Percentiles rank a stretch among this genome's conserved stretches.
Evolutionary conservation across 345 rosid species (phyloP).

Genomic region (Melastoma malabathricum): DNA sequence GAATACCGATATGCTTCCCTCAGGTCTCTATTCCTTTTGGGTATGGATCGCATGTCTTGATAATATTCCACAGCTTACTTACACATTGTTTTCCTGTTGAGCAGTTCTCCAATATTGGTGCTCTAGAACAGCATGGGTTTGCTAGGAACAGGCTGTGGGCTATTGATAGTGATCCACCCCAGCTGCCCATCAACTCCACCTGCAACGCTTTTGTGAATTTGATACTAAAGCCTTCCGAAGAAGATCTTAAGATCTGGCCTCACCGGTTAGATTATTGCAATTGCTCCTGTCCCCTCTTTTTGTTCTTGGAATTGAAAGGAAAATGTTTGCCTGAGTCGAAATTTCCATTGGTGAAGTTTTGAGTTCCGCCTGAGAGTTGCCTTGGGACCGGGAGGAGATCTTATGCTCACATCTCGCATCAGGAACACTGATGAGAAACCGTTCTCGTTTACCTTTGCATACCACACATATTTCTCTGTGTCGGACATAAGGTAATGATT

Average conservation of each 20-base stretch:
- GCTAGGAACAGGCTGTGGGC: slow-evolving; percentile 87
- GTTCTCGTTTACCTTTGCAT: slow-evolving; percentile 85
- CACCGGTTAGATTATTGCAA: slow-evolving; percentile 37
- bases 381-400: slow-evolving; percentile 67
- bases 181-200: slow-evolving; percentile 40
- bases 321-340: background rate
- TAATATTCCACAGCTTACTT: slow-evolving; percentile 11
- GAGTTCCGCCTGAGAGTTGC: slow-evolving; percentile 85
- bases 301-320: background rate
- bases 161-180: slow-evolving; percentile 61
- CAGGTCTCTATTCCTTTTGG: slow-evolving; percentile 39
- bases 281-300: background rate
- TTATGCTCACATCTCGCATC: slow-evolving; percentile 73
- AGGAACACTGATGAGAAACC: slow-evolving; percentile 74
- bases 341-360: slow-evolving; percentile 28
- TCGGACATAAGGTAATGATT: slow-evolving; percentile 79
- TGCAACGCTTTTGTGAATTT: slow-evolving; percentile 48
- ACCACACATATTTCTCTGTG: slow-evolving; percentile 86
- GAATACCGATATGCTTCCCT: slow-evolving; percentile 91
- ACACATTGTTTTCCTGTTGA: slow-evolving; percentile 7
- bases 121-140: slow-evolving; percentile 76
- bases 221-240: slow-evolving; percentile 72
- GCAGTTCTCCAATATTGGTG: slow-evolving; percentile 68
- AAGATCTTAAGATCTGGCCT: slow-evolving; percentile 78
- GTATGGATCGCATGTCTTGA: slow-evolving; percentile 3